These are phyloP conservation scores for Corylus americana DNA, from an alignment of 306 rosid genomes.

Conservation along the genomic window DNA sequence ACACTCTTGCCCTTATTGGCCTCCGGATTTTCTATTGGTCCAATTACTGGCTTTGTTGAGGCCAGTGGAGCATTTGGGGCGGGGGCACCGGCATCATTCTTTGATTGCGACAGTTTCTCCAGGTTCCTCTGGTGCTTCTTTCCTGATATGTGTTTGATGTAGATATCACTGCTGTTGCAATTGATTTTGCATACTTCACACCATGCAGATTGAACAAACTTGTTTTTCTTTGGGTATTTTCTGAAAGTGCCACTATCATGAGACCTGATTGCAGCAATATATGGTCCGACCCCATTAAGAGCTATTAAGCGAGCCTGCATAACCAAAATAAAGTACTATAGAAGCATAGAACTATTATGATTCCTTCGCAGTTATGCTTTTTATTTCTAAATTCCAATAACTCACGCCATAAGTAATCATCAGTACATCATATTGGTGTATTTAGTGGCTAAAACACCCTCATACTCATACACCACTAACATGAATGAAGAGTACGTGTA, in stretches of 20 bases:
- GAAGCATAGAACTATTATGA: not conserved
- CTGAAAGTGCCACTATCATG: slow-evolving; percentile 32
- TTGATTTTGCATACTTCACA: slow-evolving; percentile 65
- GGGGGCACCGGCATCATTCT: not conserved
- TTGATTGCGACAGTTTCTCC: slow-evolving; percentile 40
- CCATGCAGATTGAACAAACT: slow-evolving; percentile 52
- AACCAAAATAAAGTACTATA: slow-evolving; percentile 15
- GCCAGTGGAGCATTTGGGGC: slow-evolving; percentile 15
- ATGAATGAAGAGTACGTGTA: not conserved
- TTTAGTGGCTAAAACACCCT: not conserved
- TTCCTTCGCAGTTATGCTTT: not conserved
- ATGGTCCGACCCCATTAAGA: slow-evolving; percentile 37
- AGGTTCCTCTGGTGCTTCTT: slow-evolving; percentile 64
- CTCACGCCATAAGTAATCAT: not conserved
- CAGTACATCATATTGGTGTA: not conserved
- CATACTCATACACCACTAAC: too few relatives aligned
- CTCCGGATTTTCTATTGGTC: slow-evolving; percentile 49
- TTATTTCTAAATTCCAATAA: not conserved
- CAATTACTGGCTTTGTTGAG: slow-evolving; percentile 27
- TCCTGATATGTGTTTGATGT: slow-evolving; percentile 51
- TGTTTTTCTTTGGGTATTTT: slow-evolving; percentile 43
- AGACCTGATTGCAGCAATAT: slow-evolving; percentile 44
- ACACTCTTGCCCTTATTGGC: slow-evolving; percentile 25
- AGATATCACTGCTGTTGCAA: slow-evolving; percentile 59
- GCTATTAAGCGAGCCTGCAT: slow-evolving; percentile 51